A percentile compares a stretch with the other conserved stretches of the same genome.
phyloP scores from a whole-genome alignment of 768 basidiomycete species.

The Termitomyces sp. region DNA sequence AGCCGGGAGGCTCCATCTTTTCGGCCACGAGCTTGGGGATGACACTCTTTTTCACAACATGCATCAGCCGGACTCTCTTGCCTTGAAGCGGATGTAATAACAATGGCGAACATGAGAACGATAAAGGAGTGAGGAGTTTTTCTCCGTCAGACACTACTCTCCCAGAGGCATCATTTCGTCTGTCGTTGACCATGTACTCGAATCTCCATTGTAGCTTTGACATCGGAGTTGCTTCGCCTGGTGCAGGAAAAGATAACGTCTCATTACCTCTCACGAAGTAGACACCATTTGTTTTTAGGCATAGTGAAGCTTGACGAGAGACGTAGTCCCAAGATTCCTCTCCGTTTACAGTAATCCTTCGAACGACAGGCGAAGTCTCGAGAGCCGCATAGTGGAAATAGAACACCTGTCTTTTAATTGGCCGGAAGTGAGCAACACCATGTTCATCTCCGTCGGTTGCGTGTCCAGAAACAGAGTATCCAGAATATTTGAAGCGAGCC shows the following conservation, averaged over 20 bases:
- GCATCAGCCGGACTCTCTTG: slow-evolving; percentile 64
- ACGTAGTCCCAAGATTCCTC: slow-evolving; percentile 73
- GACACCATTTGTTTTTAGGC: slow-evolving; percentile 67
- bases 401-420: slow-evolving; percentile 53
- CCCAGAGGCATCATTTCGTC: slow-evolving; percentile 41
- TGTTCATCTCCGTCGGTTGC: slow-evolving; percentile 32
- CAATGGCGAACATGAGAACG: slow-evolving; percentile 72
- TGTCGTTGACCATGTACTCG: slow-evolving; percentile 72
- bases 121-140: slow-evolving; percentile 67
- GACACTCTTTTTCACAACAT: slow-evolving; percentile 69
- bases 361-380: slow-evolving; percentile 64
- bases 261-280: slow-evolving; percentile 74
- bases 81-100: slow-evolving; percentile 63
- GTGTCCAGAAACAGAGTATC: slow-evolving; percentile 35
- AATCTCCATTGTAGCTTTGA: slow-evolving; percentile 69
- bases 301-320: slow-evolving; percentile 70
- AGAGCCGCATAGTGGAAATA: slow-evolving; percentile 71
- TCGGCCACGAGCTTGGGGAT: slow-evolving; percentile 63
- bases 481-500: slow-evolving; percentile 57
- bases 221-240: slow-evolving; percentile 17
- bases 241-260: slow-evolving; percentile 27
- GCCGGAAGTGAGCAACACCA: slow-evolving; percentile 64
- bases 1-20: slow-evolving; percentile 47
- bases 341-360: slow-evolving; percentile 63
- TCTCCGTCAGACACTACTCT: slow-evolving; percentile 57